These are phyloP conservation scores for Hanseniaspora mollemarum DNA, from an alignment of 805 yeast species.

Conservation along the genomic window DNA sequence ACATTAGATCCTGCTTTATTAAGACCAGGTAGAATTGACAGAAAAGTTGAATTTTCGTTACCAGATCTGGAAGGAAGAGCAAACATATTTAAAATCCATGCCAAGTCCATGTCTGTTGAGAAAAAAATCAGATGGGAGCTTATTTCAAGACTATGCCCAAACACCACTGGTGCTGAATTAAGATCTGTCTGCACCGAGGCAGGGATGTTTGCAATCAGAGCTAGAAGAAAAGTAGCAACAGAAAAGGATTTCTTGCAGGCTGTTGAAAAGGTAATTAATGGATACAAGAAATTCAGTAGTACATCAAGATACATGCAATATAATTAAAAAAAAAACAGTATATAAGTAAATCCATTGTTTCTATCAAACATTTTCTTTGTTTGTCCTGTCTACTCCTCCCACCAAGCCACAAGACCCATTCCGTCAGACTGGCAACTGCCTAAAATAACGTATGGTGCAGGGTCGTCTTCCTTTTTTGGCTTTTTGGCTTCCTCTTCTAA, in stretches of 20 bases:
- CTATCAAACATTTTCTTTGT: background rate
- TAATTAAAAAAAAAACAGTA: slow-evolving; percentile 37
- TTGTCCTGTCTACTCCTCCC: slow-evolving; percentile 42
- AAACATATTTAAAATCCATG: slow-evolving; percentile 90
- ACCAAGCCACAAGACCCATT: slow-evolving; percentile 93
- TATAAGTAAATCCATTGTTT: background rate
- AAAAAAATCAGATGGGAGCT: slow-evolving; percentile 97
- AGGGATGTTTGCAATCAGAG: slow-evolving; percentile 98
- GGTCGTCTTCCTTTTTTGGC: slow-evolving; percentile 29
- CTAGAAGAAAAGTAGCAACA: slow-evolving; percentile 94
- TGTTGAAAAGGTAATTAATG: slow-evolving; percentile 96
- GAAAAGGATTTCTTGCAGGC: slow-evolving; percentile 97
- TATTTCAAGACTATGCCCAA: slow-evolving; percentile 93
- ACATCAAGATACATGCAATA: slow-evolving; percentile 98
- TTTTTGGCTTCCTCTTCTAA: slow-evolving; percentile 21
- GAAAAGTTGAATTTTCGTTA: slow-evolving; percentile 91
- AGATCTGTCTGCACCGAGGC: slow-evolving; percentile 99
- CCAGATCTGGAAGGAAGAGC: slow-evolving; percentile 98
- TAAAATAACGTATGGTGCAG: slow-evolving; percentile 72
- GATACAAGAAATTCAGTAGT: slow-evolving; percentile 93
- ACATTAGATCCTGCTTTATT: slow-evolving; percentile 94
- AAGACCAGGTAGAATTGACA: slow-evolving; percentile 97
- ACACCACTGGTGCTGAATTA: slow-evolving; percentile 96
- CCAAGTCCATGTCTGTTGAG: slow-evolving; percentile 95
- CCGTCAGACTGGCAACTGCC: slow-evolving; percentile 95